phyloP scores from a whole-genome alignment of 805 yeast genomes.

The Ogataea saltuana region DNA sequence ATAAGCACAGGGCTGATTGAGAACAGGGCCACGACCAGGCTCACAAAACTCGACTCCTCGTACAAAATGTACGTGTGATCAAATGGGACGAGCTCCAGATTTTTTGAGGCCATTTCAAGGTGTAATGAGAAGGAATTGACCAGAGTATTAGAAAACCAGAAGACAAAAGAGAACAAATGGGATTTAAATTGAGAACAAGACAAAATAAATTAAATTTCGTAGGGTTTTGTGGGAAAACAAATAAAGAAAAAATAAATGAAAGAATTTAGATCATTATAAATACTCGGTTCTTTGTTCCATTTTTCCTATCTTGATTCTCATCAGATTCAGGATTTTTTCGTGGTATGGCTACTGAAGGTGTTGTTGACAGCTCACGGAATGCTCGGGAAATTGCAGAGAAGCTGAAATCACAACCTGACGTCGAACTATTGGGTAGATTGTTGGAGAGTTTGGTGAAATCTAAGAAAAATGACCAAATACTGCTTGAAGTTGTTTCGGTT shows the following conservation, averaged over 20 bases:
- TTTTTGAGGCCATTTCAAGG: background rate
- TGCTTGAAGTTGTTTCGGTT: conserved; percentile 16
- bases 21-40: conserved; percentile 64
- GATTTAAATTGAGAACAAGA: no score
- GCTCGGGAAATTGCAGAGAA: no score
- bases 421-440: background rate
- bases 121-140: background rate
- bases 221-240: no score
- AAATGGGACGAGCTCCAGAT: conserved; percentile 50
- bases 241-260: no score
- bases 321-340: no score
- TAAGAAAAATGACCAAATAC: conserved; percentile 8
- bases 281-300: no score
- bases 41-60: conserved; percentile 61
- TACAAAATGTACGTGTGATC: conserved; percentile 87
- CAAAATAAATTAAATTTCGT: no score
- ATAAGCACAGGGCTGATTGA: conserved; percentile 81
- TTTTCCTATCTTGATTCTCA: no score
- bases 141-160: background rate
- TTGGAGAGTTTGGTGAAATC: background rate
- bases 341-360: no score
- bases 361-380: no score
- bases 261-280: no score
- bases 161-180: background rate
- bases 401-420: conserved; percentile 1